Base-by-base conservation (phyloP, 805 yeast species). In the Candida taoyuanica region DNA sequence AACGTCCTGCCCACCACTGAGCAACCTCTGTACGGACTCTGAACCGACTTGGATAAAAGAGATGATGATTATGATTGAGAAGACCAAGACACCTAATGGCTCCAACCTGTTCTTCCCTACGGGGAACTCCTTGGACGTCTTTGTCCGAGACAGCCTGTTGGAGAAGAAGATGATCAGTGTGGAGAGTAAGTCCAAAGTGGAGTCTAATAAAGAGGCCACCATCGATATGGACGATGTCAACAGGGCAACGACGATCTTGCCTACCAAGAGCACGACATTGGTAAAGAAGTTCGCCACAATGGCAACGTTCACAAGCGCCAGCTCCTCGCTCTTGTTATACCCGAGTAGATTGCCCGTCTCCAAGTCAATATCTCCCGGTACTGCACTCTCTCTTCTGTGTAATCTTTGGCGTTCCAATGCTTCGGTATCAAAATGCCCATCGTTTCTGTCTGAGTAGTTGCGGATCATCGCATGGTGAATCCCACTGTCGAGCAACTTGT, bases 141-240 rank as follows among this genome's bases (percentile, higher is more conserved):
- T 59, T 5, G 53, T 59, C 12, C 64, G 62, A 4, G 81, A 70
- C 38, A 71, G 60, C 43, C 62, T 63, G 47, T 83, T 78, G 36
- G 84, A 74, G 32, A 73, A 56, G 61, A 68, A 83, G 34, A 85
- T 85, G 47, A 85, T 84, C 41, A 81, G 63, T 0, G 93, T 84
- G 14, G 89, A 82, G 39, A 84, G 58, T 37, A 84, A 78, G 52
- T 85, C 94, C 45, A 84, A 68, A 1, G 77, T 65, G 3, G 91
- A 83, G 61, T 84, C 94, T 29, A 85, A 80, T 45, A 84, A 70
- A 1, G 93, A 83, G 0, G 94, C 94, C 35, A 84, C 65, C 33
- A 85, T 74, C 6, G 93, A 83, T 46, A 85, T 74, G 9, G 94
- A 85, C 53, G 66, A 70, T 0, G 91, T 79, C 53, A 78, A 61